Base-by-base conservation (phyloP, 2,329 filamentous ascomycete species). In the Botrytis sinoallii region DNA sequence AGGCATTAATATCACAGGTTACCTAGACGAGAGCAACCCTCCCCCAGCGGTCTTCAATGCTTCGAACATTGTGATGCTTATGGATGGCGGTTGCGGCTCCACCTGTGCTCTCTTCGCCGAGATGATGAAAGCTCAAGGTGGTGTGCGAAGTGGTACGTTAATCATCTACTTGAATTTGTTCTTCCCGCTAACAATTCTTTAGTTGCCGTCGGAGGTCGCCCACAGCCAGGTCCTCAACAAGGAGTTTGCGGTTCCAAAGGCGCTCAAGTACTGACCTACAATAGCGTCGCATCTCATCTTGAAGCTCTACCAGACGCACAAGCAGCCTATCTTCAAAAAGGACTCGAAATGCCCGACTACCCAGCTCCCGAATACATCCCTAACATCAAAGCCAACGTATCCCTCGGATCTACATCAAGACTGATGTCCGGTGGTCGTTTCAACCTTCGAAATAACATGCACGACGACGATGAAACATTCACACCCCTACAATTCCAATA, bases 211-310 rank as follows among this genome's bases (percentile, higher is more conserved):
- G 90, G 91, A 29, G 91, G 91, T 3, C 86, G 88, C 0, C 87
- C 90, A 0, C 82, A 82, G 22, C 78, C 83, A 2, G 82, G 81
- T 0, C 85, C 87, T 1, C 92, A 91, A 83, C 89, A 91, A 82
- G 86, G 85, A 7, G 84, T 91, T n/a, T 89, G 90, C 25, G 90
- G 90, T 29, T 86, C 88, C 59, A 89, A 90, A 78, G 90, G 90
- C 59, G 82, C 83, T 0, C 84, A 86, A 74, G 22, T 72, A 9
- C 22, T 60, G 16, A 52, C 25, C 25, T 72, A 48, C 18, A 32
- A 22, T 9, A 35, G 7, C 25, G 18, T 72, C 22, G 48, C n/a
- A n/a, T 57, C 29, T 25, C 25, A 68, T 1, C 29, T 72, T n/a
- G 14, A 60, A 35, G 35, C 32, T 42, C 52, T 72, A 14, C 52